Conservation (phyloP, 2,329 filamentous ascomycete species). For the Stachybotrys echinatus region DNA sequence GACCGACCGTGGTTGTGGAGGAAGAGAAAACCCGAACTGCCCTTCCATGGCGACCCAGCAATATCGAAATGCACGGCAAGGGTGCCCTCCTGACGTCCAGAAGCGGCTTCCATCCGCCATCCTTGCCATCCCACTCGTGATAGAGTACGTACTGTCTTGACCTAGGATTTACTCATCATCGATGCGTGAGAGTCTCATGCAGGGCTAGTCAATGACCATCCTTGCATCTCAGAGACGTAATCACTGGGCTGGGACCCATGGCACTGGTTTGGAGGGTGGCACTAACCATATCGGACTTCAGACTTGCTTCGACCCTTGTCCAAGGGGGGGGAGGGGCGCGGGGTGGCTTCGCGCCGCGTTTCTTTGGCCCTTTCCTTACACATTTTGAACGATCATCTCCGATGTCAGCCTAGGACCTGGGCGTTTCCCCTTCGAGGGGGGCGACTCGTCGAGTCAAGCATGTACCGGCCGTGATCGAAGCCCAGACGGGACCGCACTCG, state of each 20-base stretch:
- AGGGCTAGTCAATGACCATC: neutral
- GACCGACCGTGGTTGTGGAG: no score
- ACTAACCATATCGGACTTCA: neutral
- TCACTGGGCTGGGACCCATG: neutral
- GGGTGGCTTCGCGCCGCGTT: neutral
- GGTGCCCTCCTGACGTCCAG: no score
- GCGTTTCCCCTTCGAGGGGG: neutral
- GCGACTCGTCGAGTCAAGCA: neutral
- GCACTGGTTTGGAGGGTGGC: neutral
- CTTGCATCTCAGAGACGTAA: neutral
- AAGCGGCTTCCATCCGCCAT: no score
- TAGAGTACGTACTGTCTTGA: no score
- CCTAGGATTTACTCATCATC: no score
- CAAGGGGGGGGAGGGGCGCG: neutral
- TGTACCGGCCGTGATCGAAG: neutral
- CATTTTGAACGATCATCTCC: neutral
- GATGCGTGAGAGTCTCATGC: neutral
- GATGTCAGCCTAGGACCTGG: neutral
- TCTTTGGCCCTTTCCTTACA: neutral
- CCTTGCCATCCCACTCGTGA: no score
- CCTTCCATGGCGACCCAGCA: no score
- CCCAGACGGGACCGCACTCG: neutral
- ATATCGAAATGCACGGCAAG: no score
- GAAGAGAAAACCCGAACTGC: no score
- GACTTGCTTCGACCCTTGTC: neutral